A percentile compares a stretch with the other conserved stretches of the same genome.
phyloP scores from a whole-genome alignment of 495 filamentous ascomycete species.

The Bacidia rubella region DNA sequence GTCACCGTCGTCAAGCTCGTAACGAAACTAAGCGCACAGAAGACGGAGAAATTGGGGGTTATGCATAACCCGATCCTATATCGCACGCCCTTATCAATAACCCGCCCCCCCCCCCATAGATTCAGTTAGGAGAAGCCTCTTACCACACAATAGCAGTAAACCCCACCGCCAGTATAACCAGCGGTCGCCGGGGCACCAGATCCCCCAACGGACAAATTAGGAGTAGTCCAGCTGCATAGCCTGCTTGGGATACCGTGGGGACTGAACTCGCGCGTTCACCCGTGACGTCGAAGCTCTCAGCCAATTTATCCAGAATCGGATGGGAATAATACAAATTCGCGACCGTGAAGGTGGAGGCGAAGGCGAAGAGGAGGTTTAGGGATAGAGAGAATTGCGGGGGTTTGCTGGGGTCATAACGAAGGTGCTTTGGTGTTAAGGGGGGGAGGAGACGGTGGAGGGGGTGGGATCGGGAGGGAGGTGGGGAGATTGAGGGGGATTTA shows the following conservation, averaged over 20 bases:
- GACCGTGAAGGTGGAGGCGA: slow-evolving; percentile 41
- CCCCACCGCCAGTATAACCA: slow-evolving; percentile 51
- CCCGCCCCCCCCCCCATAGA: not conserved
- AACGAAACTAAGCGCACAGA: slow-evolving; percentile 56
- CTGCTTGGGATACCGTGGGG: slow-evolving; percentile 68
- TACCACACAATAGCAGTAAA: slow-evolving; percentile 54
- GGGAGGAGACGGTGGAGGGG: too few relatives aligned
- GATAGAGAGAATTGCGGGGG: slow-evolving; percentile 45
- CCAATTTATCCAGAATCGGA: slow-evolving; percentile 51
- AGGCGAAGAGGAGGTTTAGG: slow-evolving; percentile 48
- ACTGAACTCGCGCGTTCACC: slow-evolving; percentile 46
- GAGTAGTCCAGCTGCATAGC: slow-evolving; percentile 62
- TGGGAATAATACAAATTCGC: slow-evolving; percentile 65
- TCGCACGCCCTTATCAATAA: too few relatives aligned
- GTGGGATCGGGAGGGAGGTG: not conserved
- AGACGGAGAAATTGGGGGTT: slow-evolving; percentile 48
- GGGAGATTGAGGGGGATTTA: not conserved
- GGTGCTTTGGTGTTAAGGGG: slow-evolving; percentile 31
- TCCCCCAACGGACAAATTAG: slow-evolving; percentile 72
- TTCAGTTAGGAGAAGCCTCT: slow-evolving; percentile 7
- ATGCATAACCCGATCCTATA: slow-evolving; percentile 55
- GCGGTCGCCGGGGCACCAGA: slow-evolving; percentile 52
- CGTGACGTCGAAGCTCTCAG: slow-evolving; percentile 44
- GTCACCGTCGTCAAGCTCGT: slow-evolving; percentile 67
- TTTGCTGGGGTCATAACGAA: slow-evolving; percentile 42